A percentile compares a stretch with the other conserved stretches of the same genome.
Conservation (phyloP, 345 rosid species). For the Sonneratia caseolaris region DNA sequence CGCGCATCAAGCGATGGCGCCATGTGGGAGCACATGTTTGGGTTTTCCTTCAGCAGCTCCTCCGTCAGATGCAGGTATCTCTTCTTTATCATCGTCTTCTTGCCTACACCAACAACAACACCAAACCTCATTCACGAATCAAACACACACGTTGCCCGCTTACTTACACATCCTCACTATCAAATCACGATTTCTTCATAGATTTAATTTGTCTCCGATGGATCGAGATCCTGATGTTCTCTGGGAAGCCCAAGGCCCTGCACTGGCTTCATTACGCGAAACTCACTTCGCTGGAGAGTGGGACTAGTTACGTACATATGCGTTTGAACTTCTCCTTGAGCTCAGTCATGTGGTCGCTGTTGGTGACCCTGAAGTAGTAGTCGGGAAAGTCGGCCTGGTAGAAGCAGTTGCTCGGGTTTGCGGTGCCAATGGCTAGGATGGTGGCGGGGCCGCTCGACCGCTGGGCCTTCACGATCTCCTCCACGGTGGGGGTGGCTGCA, state of each 20-base stretch:
- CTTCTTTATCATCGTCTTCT: constrained; percentile 47
- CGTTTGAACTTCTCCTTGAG: constrained; percentile 32
- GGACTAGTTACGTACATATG: constrained; percentile 34
- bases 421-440: constrained; percentile 42
- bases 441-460: constrained; percentile 45
- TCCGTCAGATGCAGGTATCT: constrained; percentile 54
- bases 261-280: no score
- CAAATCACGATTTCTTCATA: no score
- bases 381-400: constrained; percentile 40
- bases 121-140: background rate
- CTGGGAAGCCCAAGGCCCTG: no score
- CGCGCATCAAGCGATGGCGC: constrained; percentile 57
- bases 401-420: constrained; percentile 34
- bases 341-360: constrained; percentile 29
- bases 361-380: constrained; percentile 44
- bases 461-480: constrained; percentile 30
- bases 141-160: no score
- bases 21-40: constrained; percentile 44
- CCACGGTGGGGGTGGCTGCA: constrained; percentile 11
- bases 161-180: background rate
- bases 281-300: no score
- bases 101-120: constrained; percentile 25
- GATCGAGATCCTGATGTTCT: no score
- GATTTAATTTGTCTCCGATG: no score
- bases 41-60: constrained; percentile 46